Conservation (phyloP, 768 basidiomycete genomes). For the Obba rivulosa region DNA sequence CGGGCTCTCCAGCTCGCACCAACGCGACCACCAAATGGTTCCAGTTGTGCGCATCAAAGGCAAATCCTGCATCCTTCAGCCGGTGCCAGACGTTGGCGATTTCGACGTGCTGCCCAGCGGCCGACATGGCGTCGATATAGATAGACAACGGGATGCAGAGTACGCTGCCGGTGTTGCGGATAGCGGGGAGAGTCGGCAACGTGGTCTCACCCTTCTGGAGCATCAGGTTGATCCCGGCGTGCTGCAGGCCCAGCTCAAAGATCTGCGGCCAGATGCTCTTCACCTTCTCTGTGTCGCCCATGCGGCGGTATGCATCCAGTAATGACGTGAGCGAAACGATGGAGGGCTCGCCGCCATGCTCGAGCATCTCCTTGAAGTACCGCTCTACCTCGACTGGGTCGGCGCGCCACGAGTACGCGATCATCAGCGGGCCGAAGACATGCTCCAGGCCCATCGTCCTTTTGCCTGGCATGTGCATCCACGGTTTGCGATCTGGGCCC, state of each 20-base stretch:
- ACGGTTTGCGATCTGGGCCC: constrained; percentile 13
- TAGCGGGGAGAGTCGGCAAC: not conserved
- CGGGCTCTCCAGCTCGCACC: constrained; percentile 74
- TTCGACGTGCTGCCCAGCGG: constrained; percentile 52
- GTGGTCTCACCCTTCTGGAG: constrained; percentile 16
- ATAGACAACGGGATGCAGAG: constrained; percentile 78
- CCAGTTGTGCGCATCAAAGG: constrained; percentile 88
- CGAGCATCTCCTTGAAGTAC: constrained; percentile 47
- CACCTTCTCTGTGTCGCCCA: constrained; percentile 48
- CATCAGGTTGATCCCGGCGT: constrained; percentile 29
- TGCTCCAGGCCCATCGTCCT: constrained; percentile 42
- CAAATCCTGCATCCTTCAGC: constrained; percentile 58
- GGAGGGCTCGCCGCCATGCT: constrained; percentile 51
- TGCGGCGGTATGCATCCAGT: constrained; percentile 67
- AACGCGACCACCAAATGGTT: constrained; percentile 76
- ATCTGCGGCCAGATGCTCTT: constrained; percentile 66
- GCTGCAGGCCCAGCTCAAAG: constrained; percentile 47
- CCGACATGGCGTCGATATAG: constrained; percentile 71
- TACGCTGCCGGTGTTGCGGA: constrained; percentile 41
- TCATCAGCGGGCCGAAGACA: constrained; percentile 59
- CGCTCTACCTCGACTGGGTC: constrained; percentile 51
- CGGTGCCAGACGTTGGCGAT: constrained; percentile 65
- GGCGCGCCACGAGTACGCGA: constrained; percentile 39
- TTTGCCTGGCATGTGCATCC: constrained; percentile 35
- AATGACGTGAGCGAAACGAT: constrained; percentile 58